Evolutionary conservation across 805 yeast species (phyloP), one percentile per base, ranked within the genome.

Genomic region (Candida pini): DNA sequence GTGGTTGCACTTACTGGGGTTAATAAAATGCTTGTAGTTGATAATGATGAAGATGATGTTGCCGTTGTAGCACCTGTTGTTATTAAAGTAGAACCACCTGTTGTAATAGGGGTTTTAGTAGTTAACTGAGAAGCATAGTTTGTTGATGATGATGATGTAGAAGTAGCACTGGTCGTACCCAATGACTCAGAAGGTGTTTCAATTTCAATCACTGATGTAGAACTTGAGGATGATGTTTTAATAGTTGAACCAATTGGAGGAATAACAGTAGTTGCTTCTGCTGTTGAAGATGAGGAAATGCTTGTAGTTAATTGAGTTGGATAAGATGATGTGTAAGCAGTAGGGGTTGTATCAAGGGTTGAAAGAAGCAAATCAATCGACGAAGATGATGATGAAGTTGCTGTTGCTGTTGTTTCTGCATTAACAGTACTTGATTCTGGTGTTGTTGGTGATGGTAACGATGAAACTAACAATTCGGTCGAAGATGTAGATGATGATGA

Each of bases 401-500:
- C 13, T 13, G 26, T 10, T 17, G 18, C 34, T 6, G 33, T 15
- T 22, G 25, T 22, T 22, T 12, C 25, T 22, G 25, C 25, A 22
- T 22, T 22, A 12, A 13, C 7, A 22, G n/a, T 7, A 12, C 13
- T 12, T 8, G 23, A 20, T 10, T 8, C 8, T 20, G 23, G 10
- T 20, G 23, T 20, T 20, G 23, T 20, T 20, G 23, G 23, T 7
- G 8, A 22, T 22, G 25, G 25, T 5, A 13, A 22, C 10, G 5
- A 12, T 5, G 25, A 12, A 5, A 13, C n/a, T 5, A 12, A 12
- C 23, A 30, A 16, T n/a, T 25, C 24, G 12, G 36, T 23, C 7
- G 39, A 7, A 12, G 26, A 16, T 3, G 39, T 24, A 23, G 41
- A 18, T 18, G 33, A 20, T 19, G 35, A 18, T 3, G 32, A 7